Base-by-base conservation (phyloP, 306 rosid species). In the Vigna angularis region DNA sequence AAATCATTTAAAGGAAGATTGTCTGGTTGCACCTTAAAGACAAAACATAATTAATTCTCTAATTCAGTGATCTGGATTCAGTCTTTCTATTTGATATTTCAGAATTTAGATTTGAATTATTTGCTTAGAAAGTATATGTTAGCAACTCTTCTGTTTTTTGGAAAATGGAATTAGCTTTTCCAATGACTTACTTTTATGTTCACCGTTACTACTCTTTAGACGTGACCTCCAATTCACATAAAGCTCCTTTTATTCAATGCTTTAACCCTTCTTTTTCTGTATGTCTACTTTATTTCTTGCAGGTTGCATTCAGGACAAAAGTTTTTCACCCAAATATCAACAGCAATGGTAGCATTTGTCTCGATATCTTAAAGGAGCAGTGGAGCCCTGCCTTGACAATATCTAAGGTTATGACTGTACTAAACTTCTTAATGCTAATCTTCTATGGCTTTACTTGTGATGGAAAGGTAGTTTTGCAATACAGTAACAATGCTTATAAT, bases 261-360 rank as follows among this genome's bases (percentile, higher is more conserved):
- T 52, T 16, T 62, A 58, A 55, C 77, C 40, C 26, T 70, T 72
- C 40, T 9, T n/a, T 51, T 52, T 58, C 49, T 66, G 1, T 47
- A 12, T 65, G 52, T 48, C 16, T 50, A 5, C 53, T 36, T 32
- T 32, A 17, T 47, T 49, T 79, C 44, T 67, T 73, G 36, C 86
- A 93, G 97, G 96, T 92, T 62, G 96, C 97, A 3, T 92, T 92
- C 78, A 87, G 93, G 89, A 92, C 97, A 14, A 92, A 89, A 79
- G 93, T 90, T 78, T 90, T 92, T 79, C 96, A 90, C 87, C 97
- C 97, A 26, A 92, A 92, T 72, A 92, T 90, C 86, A 92, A 92
- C 86, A 92, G 96, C 95, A 92, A 92, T 22, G 93, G 97, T 62
- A 92, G 96, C 77, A 90, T 92, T 59, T 92, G 97, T 83, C 93